These are phyloP conservation scores for Paradendryphiella salina DNA, from an alignment of 2,329 filamentous ascomycete genomes.

Conservation along the genomic window DNA sequence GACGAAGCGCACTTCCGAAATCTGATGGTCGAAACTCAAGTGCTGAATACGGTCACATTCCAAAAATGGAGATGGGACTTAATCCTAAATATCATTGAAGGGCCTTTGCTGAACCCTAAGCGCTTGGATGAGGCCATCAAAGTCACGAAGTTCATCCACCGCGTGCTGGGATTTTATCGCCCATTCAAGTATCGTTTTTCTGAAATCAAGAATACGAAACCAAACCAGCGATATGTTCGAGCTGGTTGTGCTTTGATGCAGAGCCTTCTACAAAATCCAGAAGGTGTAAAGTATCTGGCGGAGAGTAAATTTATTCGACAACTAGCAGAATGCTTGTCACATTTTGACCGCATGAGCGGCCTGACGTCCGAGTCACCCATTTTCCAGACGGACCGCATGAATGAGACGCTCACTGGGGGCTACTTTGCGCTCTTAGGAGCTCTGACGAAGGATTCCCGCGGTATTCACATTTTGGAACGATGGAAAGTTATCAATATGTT, in stretches of 20 bases:
- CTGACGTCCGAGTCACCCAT: conserved; percentile 80
- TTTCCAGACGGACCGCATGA: conserved; percentile 82
- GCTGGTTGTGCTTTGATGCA: conserved; percentile 88
- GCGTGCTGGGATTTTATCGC: conserved; percentile 90
- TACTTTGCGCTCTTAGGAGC: conserved; percentile 94
- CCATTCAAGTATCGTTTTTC: conserved; percentile 97
- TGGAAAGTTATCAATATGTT: conserved; percentile 99
- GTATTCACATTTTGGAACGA: conserved; percentile 85
- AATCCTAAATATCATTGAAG: conserved; percentile 87
- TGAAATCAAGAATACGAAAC: conserved; percentile 84
- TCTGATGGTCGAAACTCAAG: conserved; percentile 74
- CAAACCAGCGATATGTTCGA: conserved; percentile 90
- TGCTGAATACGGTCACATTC: conserved; percentile 86
- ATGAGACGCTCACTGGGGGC: conserved; percentile 84
- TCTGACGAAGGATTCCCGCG: conserved; percentile 78
- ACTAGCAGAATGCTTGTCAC: conserved; percentile 91
- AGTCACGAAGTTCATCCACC: conserved; percentile 93
- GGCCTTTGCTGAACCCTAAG: conserved; percentile 86
- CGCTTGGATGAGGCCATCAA: conserved; percentile 91
- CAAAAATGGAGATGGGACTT: conserved; percentile 98
- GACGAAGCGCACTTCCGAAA: conserved; percentile 67
- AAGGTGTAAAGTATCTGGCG: conserved; percentile 81
- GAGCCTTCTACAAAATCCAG: conserved; percentile 79
- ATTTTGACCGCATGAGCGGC: conserved; percentile 81
- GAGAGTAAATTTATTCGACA: conserved; percentile 94